These are phyloP conservation scores for Penicillium arizonense DNA, from an alignment of 495 filamentous ascomycete species.

Conservation along the genomic window DNA sequence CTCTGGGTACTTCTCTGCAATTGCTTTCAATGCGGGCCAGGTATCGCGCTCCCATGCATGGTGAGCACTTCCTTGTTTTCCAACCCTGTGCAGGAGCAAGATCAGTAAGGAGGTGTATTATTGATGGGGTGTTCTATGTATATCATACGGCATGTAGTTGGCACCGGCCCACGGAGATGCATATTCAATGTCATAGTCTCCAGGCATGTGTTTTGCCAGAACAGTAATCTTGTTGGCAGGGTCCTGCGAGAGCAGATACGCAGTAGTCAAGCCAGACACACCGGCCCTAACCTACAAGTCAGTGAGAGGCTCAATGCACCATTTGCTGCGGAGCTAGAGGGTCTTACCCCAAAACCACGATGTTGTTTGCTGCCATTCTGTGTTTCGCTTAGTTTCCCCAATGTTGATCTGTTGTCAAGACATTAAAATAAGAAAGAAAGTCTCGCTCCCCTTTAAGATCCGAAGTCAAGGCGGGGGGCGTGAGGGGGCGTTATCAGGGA, in stretches of 20 bases:
- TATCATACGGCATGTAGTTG: conserved; percentile 77
- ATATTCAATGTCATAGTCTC: conserved; percentile 97
- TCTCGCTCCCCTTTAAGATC: background rate
- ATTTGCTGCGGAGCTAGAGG: background rate
- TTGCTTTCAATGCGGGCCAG: conserved; percentile 62
- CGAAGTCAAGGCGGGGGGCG: background rate
- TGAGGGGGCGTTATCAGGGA: conserved; percentile 1
- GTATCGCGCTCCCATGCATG: conserved; percentile 63
- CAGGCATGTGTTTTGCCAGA: conserved; percentile 94
- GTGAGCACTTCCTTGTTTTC: conserved; percentile 48
- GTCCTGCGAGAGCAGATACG: conserved; percentile 74
- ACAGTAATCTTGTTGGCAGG: conserved; percentile 71
- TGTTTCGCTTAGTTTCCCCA: background rate
- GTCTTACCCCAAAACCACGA: conserved; percentile 64
- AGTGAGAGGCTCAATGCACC: background rate
- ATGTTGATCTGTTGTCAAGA: background rate
- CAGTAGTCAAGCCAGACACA: conserved; percentile 89
- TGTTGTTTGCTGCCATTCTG: conserved; percentile 46
- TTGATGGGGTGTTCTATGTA: background rate
- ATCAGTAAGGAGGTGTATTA: background rate
- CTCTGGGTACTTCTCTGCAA: conserved; percentile 74
- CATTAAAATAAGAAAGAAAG: background rate
- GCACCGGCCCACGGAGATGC: conserved; percentile 94
- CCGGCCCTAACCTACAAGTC: conserved; percentile 64
- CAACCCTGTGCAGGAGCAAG: conserved; percentile 42